Conservation (phyloP, 2,329 filamentous ascomycete genomes). For the Clarireedia paspali region DNA sequence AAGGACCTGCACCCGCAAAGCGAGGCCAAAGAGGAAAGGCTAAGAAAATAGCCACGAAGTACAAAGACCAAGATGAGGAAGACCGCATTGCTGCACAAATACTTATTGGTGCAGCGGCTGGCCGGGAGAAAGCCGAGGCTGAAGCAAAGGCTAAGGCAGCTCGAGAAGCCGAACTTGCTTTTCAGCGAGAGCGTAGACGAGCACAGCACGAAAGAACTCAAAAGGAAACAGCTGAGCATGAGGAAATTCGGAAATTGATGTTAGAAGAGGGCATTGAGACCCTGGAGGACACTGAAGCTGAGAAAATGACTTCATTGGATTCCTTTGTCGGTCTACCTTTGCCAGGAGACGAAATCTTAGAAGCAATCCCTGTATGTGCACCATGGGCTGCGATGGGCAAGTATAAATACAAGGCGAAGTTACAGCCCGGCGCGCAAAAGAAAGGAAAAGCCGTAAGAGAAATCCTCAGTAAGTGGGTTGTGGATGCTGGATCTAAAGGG, state of each 20-base stretch:
- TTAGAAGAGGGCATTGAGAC: constrained; percentile 51
- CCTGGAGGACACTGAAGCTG: constrained; percentile 50
- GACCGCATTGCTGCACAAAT: constrained; percentile 77
- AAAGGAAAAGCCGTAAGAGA: constrained; percentile 93
- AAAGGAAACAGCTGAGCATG: constrained; percentile 66
- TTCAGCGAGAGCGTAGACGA: constrained; percentile 65
- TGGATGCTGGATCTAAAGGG: constrained; percentile 47
- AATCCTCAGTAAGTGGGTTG: constrained; percentile 74
- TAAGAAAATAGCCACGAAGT: constrained; percentile 83
- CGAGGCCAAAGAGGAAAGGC: constrained; percentile 75
- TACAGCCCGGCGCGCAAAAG: constrained; percentile 84
- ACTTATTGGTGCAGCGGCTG: constrained; percentile 71
- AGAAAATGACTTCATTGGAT: constrained; percentile 52
- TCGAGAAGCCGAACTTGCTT: constrained; percentile 64
- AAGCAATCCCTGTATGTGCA: constrained; percentile 55
- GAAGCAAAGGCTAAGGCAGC: constrained; percentile 60
- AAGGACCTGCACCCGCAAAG: constrained; percentile 40
- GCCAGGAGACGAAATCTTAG: constrained; percentile 74
- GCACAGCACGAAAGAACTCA: constrained; percentile 75
- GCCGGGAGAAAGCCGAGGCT: constrained; percentile 59
- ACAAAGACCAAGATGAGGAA: constrained; percentile 90
- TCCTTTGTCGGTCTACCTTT: constrained; percentile 69
- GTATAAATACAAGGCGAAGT: constrained; percentile 90
- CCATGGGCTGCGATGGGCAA: constrained; percentile 56
- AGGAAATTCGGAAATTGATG: constrained; percentile 57